Base-by-base conservation (phyloP, 768 basidiomycete genomes). In the Suillus sp. region DNA sequence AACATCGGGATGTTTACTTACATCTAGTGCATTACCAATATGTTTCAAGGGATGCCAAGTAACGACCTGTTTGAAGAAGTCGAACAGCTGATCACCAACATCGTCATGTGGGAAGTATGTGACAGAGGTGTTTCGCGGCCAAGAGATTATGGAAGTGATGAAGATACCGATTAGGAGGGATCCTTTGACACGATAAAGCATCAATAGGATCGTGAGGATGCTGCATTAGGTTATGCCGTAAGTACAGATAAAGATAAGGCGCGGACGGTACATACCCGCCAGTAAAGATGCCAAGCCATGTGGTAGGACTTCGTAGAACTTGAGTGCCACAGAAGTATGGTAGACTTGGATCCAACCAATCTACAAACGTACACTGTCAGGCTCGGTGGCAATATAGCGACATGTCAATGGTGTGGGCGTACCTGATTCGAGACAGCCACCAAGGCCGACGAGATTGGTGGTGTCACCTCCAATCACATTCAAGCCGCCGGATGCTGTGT, bases 231-330 rank as follows among this genome's bases (percentile, higher is more conserved):
- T 18, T 35, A 42, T 38, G 27, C 47, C 22, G 43, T 66, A 20
- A 67, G 63, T 42, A 56, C 59, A 42, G 35, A 64, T 56, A 51
- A 54, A 25, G 20, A 48, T 22, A 16, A 40, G 53, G 35, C 34
- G 18, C 55, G 35, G 59, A 59, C 62, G n/a, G 4, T 14, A 70
- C 86, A 27, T 70, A 90, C 88, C 93, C 93, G 67, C 93, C 93
- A 7, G 87, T 78, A 74, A 93, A 92, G 62, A 95, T 84, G 40
- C 93, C 93, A n/a, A 95, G 77, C 93, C 93, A 95, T 79, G 92
- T 87, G 11, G 88, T 91, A 1, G 92, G 91, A 65, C 78, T 88
- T 43, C 84, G 87, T 32, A 95, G 77, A 4, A 92, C 88, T 45
- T 83, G 85, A 16, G 78, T 72, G 3, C 76, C 78, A 67, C 93